These are phyloP conservation scores for Teratosphaeria pseudoeucalypti DNA, from an alignment of 2,329 filamentous ascomycete species.

Conservation along the genomic window DNA sequence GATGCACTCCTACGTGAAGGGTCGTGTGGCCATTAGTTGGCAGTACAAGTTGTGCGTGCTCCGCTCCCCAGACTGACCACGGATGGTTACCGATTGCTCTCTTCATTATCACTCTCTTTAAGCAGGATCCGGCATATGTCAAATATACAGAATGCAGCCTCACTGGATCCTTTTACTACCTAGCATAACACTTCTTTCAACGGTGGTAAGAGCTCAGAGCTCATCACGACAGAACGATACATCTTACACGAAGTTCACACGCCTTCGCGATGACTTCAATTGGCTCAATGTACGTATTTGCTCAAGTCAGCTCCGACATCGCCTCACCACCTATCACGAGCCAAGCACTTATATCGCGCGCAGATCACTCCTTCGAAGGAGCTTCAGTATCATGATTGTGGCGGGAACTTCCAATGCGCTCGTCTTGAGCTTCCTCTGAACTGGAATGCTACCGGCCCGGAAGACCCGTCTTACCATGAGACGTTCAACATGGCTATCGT, in stretches of 20 bases:
- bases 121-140: too few species aligned
- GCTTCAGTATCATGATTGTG: slow-evolving; percentile 24
- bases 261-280: not conserved
- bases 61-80: too few species aligned
- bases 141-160: not conserved
- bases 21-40: too few species aligned
- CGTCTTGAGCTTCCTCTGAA: slow-evolving; percentile 38
- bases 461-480: slow-evolving; percentile 14
- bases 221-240: not conserved
- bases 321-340: not conserved
- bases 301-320: not conserved
- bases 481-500: slow-evolving; percentile 28
- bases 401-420: slow-evolving; percentile 37
- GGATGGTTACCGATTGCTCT: too few species aligned
- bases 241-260: not conserved
- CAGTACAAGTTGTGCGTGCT: too few species aligned
- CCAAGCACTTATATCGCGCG: not conserved
- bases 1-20: too few species aligned
- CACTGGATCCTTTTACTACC: not conserved
- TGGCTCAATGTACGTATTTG: not conserved
- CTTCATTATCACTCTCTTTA: too few species aligned
- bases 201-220: not conserved
- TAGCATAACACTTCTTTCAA: not conserved
- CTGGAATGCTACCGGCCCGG: slow-evolving; percentile 16
- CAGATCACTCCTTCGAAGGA: not conserved